Conservation (phyloP, 192 early-diverging fungal species). For the Coemansia sp. region DNA sequence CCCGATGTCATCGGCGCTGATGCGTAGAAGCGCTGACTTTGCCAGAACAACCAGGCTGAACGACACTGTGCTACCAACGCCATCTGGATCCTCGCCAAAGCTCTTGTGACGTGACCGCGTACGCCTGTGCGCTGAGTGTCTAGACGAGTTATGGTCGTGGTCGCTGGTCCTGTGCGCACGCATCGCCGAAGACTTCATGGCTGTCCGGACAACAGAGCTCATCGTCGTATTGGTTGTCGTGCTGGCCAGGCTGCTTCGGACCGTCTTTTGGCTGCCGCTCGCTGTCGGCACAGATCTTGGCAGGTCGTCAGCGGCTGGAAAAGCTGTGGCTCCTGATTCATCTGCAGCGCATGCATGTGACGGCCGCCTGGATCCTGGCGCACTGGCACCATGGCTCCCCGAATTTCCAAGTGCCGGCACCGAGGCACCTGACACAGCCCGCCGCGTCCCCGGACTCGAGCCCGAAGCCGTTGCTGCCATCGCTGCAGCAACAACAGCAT, state of each 20-base stretch:
- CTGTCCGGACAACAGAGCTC: constrained; percentile 20
- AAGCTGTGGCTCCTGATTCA: background rate
- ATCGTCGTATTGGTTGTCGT: constrained; percentile 27
- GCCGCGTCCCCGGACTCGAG: constrained; percentile 12
- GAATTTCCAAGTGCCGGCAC: constrained; percentile 8
- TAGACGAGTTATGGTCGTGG: constrained; percentile 1
- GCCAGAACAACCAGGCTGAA: constrained; percentile 43
- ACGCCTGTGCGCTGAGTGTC: background rate
- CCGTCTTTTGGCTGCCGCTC: constrained; percentile 12
- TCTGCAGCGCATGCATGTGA: background rate
- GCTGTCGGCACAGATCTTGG: too few species aligned
- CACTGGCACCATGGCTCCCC: constrained; percentile 4
- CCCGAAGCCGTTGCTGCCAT: background rate
- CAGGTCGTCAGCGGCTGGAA: background rate
- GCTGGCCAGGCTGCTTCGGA: constrained; percentile 13
- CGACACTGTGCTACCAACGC: constrained; percentile 30
- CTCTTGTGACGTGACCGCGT: background rate
- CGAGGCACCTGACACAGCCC: constrained; percentile 28
- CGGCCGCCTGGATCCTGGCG: constrained; percentile 5
- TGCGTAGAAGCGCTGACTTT: constrained; percentile 47
- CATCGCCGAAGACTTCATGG: constrained; percentile 21
- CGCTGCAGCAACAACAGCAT: background rate
- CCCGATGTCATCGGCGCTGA: constrained; percentile 28
- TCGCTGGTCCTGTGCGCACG: constrained; percentile 10
- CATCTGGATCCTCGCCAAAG: background rate